Base-by-base conservation (phyloP, 2,329 filamentous ascomycete genomes). In the Macroventuria anomochaeta region DNA sequence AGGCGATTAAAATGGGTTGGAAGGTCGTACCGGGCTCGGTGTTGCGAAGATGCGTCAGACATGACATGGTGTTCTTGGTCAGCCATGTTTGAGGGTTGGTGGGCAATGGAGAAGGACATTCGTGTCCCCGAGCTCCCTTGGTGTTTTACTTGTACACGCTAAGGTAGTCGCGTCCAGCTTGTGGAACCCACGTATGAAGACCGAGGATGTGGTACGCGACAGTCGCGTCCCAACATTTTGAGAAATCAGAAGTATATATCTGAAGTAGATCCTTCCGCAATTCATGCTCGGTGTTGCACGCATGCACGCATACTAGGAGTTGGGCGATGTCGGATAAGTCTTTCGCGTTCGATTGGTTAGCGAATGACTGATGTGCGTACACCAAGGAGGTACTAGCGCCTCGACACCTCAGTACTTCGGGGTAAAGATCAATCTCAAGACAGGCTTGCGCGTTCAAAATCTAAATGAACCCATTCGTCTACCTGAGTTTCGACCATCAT, bases 311-410 rank as follows among this genome's bases (percentile, higher is more conserved):
- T 23, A 15, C 15, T 20, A n/a, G 21, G 28, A 40, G 20, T 11
- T 43, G 46, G 32, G 44, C 39, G 44, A 49, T 49, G 51, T 50
- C 39, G 46, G 46, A 54, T 54, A 54, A 54, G 46, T 17, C 15
- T 37, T 3, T 39, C 8, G 25, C 21, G 7, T 54, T 39, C 36
- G 25, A 54, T 54, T 54, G 44, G 51, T 17, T 49, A 36, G 46
- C 33, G 44, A 40, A 54, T 54, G 46, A 50, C 51, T 50, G 51
- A 54, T 41, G 43, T 48, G 43, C 43, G 37, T 26, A 7, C 32
- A 23, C 44, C 23, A 25, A 44, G 40, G n/a, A n/a, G 7, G 15
- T 44, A 34, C 40, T 38, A 53, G 42, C 29, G 39, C n/a, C 20
- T 17, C n/a, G 37, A 50, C n/a, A 47, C 15, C 43, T 39, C 40